These are phyloP conservation scores for Thermomyces lanuginosus DNA, from an alignment of 2,329 filamentous ascomycete genomes.

Conservation along the genomic window DNA sequence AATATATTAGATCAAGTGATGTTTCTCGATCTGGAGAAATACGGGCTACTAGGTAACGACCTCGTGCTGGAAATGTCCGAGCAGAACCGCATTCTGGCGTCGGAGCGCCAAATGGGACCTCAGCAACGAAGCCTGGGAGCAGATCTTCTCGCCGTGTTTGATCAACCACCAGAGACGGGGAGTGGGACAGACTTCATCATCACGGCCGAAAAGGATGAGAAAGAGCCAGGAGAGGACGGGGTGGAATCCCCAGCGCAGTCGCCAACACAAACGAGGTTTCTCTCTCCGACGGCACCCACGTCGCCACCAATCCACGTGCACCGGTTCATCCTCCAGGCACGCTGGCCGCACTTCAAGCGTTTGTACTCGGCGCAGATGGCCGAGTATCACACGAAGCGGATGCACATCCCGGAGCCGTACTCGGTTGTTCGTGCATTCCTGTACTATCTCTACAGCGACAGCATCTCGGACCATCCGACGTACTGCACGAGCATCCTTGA, in stretches of 20 bases:
- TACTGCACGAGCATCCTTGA: slow-evolving; percentile 53
- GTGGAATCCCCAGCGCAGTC: slow-evolving; percentile 18
- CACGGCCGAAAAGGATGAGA: slow-evolving; percentile 65
- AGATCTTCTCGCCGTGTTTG: slow-evolving; percentile 75
- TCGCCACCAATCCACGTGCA: slow-evolving; percentile 87
- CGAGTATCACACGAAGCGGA: slow-evolving; percentile 89
- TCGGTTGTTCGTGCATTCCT: slow-evolving; percentile 86
- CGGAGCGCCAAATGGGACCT: slow-evolving; percentile 37
- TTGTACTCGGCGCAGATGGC: slow-evolving; percentile 90
- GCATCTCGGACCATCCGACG: slow-evolving; percentile 49
- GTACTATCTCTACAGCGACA: slow-evolving; percentile 93
- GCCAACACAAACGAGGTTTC: slow-evolving; percentile 18
- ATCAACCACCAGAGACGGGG: slow-evolving; percentile 65
- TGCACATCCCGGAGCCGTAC: slow-evolving; percentile 96
- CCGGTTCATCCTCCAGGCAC: slow-evolving; percentile 79
- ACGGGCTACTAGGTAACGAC: slow-evolving; percentile 75
- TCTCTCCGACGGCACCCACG: slow-evolving; percentile 31
- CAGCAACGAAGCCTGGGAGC: slow-evolving; percentile 53
- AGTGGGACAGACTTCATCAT: slow-evolving; percentile 84
- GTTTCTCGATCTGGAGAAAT: slow-evolving; percentile 79
- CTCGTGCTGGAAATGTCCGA: slow-evolving; percentile 39
- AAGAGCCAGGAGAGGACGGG: slow-evolving; percentile 38
- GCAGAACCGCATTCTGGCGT: slow-evolving; percentile 32
- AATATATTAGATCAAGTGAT: slow-evolving; percentile 91
- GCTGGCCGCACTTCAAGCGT: slow-evolving; percentile 92